These are phyloP conservation scores for Yamadazyma sp. DNA, from an alignment of 1,139 yeast species.

Conservation along the genomic window DNA sequence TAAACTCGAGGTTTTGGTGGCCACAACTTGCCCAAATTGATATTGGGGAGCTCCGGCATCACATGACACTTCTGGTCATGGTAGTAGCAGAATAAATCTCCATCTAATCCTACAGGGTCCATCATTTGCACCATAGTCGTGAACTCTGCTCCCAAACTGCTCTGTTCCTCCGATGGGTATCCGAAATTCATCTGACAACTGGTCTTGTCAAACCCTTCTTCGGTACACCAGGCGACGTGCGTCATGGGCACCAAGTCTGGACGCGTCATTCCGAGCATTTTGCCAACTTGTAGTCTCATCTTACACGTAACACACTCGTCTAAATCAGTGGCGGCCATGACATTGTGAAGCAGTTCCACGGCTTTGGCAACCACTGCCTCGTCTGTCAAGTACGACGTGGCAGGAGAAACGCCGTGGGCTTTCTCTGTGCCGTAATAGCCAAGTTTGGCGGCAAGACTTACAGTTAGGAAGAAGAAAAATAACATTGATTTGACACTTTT, in stretches of 20 bases:
- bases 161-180: slow-evolving; percentile 21
- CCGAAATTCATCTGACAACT: slow-evolving; percentile 24
- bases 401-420: not conserved
- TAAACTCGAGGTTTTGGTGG: slow-evolving; percentile 30
- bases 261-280: slow-evolving; percentile 19
- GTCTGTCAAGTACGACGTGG: slow-evolving; percentile 10
- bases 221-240: slow-evolving; percentile 43
- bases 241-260: slow-evolving; percentile 45
- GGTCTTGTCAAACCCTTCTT: slow-evolving; percentile 30
- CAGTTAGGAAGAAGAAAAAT: not conserved
- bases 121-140: slow-evolving; percentile 45
- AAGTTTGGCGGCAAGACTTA: not conserved
- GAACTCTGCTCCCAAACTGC: slow-evolving; percentile 34
- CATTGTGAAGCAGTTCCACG: slow-evolving; percentile 19
- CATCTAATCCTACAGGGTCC: slow-evolving; percentile 50
- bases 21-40: slow-evolving; percentile 45
- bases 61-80: slow-evolving; percentile 35
- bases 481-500: too few species aligned
- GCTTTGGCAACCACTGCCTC: slow-evolving; percentile 16
- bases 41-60: slow-evolving; percentile 42
- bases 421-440: not conserved
- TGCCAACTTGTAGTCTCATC: slow-evolving; percentile 40
- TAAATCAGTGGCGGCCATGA: slow-evolving; percentile 21
- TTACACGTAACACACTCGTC: slow-evolving; percentile 39
- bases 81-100: slow-evolving; percentile 54